Evolutionary conservation across 495 filamentous ascomycete species (phyloP).

Genomic region (Aspergillus sclerotioniger): DNA sequence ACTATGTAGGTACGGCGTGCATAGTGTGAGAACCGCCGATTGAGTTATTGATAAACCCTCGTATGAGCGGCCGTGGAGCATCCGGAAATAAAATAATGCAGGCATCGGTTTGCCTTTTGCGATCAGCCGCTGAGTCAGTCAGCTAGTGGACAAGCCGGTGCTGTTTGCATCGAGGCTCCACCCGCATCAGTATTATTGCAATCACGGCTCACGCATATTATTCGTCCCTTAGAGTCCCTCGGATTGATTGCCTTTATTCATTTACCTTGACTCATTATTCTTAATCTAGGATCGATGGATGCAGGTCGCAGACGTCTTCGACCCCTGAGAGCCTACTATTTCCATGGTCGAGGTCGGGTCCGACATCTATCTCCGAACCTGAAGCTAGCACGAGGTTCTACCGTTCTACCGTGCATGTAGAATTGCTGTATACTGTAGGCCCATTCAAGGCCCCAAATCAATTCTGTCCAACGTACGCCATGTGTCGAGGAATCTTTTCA

Average conservation of each 20-base stretch:
- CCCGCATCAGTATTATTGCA: background rate
- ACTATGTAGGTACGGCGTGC: conserved; percentile 1
- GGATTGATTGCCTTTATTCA: background rate
- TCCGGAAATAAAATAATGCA: too few relatives aligned
- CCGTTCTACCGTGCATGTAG: background rate
- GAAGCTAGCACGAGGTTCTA: background rate
- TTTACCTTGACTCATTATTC: background rate
- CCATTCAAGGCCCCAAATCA: background rate
- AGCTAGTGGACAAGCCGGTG: background rate
- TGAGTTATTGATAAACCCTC: background rate
- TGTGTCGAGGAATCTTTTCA: background rate
- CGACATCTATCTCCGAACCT: background rate
- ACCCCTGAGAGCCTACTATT: background rate
- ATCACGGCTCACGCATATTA: background rate
- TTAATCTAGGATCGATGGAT: background rate
- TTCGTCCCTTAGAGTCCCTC: background rate
- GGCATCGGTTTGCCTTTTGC: background rate
- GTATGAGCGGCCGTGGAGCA: background rate
- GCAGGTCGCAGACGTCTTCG: background rate
- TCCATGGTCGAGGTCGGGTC: background rate
- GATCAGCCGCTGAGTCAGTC: background rate
- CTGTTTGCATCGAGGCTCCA: conserved; percentile 1
- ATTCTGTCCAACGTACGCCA: background rate
- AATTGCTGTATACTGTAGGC: background rate
- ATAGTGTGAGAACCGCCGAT: background rate